phyloP scores from a whole-genome alignment of 2,329 filamentous ascomycete genomes.

The Ophidiomyces ophidiicola region DNA sequence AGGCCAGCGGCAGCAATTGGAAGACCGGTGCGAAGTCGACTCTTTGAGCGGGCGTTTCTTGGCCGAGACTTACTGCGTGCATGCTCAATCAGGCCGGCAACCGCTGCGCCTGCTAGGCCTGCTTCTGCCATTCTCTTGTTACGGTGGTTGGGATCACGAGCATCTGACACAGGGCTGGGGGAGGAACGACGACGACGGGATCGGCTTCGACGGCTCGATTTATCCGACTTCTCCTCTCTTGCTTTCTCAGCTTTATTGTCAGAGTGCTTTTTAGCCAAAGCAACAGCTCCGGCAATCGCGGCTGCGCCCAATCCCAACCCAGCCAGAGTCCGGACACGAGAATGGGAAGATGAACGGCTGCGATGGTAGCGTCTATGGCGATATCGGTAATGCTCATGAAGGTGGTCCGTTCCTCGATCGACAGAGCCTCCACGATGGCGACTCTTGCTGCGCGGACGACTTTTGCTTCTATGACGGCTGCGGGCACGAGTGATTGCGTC shows the following conservation, averaged over 20 bases:
- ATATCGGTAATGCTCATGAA: constrained; percentile 24
- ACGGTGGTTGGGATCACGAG: constrained; percentile 37
- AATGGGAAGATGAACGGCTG: constrained; percentile 31
- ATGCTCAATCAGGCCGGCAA: constrained; percentile 48
- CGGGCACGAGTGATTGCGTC: constrained; percentile 43
- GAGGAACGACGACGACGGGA: constrained; percentile 31
- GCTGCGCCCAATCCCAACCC: constrained; percentile 43
- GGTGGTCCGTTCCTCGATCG: constrained; percentile 29
- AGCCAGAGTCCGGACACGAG: constrained; percentile 42
- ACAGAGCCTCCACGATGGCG: constrained; percentile 32
- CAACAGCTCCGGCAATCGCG: constrained; percentile 49
- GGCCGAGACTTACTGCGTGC: constrained; percentile 47
- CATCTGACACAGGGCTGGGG: constrained; percentile 22
- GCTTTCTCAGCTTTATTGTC: constrained; percentile 39
- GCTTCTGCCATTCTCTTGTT: constrained; percentile 50
- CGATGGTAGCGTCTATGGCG: constrained; percentile 13
- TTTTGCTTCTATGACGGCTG: constrained; percentile 37
- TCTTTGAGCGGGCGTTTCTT: constrained; percentile 40
- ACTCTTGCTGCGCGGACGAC: constrained; percentile 21
- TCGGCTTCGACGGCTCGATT: constrained; percentile 35
- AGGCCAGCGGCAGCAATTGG: constrained; percentile 51
- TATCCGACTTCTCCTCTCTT: constrained; percentile 21
- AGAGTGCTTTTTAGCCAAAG: constrained; percentile 43
- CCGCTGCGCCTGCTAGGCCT: constrained; percentile 49
- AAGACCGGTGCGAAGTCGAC: constrained; percentile 44